Evolutionary conservation across 163 green algal genomes (phyloP), one percentile per base, ranked within the genome.

Genomic region (Coccomyxa subellipsoidea): DNA sequence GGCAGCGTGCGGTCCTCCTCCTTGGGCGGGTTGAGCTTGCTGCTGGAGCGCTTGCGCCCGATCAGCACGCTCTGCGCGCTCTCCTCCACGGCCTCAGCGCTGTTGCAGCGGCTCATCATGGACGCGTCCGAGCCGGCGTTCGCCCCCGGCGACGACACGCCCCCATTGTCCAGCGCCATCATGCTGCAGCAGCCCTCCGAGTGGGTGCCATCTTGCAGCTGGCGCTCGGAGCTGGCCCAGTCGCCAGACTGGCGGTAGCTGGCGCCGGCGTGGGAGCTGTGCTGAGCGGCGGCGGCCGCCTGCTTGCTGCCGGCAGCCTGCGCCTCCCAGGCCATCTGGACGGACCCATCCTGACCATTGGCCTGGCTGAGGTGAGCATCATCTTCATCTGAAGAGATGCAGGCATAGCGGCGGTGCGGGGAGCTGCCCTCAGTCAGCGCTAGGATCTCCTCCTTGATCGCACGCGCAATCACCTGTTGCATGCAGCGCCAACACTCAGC

Each of bases 391-490:
- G 70, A 77, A n/a, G 27, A 73, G 66, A 73, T 73, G 66, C 66
- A 35, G 29, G n/a, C 66, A 34, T 73, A 73, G 1, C 66, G 27
- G 7, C 66, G 66, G n/a, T 73, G 66, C 66, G 66, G 66, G 18
- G 66, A 36, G 66, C 66, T 36, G 66, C 29, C 66, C 66, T 73
- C 66, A 4, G 70, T 77, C 70, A 77, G 70, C 31, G 70, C 32
- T 8, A 72, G 69, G 18, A 93, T 87, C 77, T 93, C 87, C 8
- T 80, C 53, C 9, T 84, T 81, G 76, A 93, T 92, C 69, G 84
- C 84, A n/a, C 71, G 82, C 0, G 91, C 89, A 80, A 98, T 96
- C 70, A 77, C 40, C 70, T 77, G 25, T 32, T 29, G 27, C 31
- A 73, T 4, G 25, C 31, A 39, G 7, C 39, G 31, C 31, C 18